These are phyloP conservation scores for Posidonia australis DNA, from an alignment of 106 monocot genomes.

Conservation along the genomic window DNA sequence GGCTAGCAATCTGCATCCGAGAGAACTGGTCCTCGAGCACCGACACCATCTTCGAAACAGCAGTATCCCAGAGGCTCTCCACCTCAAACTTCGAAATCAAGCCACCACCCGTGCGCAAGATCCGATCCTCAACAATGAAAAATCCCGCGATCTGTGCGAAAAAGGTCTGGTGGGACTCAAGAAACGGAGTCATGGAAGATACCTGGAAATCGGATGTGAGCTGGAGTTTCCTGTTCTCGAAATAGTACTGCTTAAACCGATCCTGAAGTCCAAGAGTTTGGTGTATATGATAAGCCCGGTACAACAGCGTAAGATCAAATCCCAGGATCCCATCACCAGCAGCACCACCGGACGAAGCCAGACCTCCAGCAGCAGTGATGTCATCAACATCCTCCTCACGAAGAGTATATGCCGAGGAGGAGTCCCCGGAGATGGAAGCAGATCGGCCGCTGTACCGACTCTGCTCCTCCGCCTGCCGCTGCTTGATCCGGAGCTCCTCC, in stretches of 20 bases:
- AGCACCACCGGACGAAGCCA: slow-evolving; percentile 1
- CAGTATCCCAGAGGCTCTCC: slow-evolving; percentile 79
- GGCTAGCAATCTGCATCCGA: slow-evolving; percentile 82
- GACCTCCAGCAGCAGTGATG: slow-evolving; percentile 5
- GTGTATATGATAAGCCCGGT: slow-evolving; percentile 81
- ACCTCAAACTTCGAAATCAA: slow-evolving; percentile 59
- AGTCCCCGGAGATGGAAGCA: neutral
- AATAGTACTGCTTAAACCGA: slow-evolving; percentile 79
- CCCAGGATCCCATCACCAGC: slow-evolving; percentile 14
- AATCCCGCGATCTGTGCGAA: slow-evolving; percentile 97
- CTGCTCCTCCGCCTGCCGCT: slow-evolving; percentile 68
- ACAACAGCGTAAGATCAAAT: slow-evolving; percentile 77
- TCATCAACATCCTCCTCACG: slow-evolving; percentile 42
- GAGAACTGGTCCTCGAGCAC: slow-evolving; percentile 94
- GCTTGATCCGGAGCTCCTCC: slow-evolving; percentile 73
- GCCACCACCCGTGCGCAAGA: slow-evolving; percentile 68
- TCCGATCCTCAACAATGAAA: slow-evolving; percentile 84
- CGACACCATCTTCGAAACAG: slow-evolving; percentile 77
- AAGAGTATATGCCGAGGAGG: slow-evolving; percentile 23
- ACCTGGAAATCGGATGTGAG: slow-evolving; percentile 97
- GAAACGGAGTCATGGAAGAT: slow-evolving; percentile 77
- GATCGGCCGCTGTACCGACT: slow-evolving; percentile 20
- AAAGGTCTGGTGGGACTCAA: slow-evolving; percentile 96
- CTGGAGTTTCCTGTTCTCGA: slow-evolving; percentile 97
- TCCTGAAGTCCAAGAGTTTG: slow-evolving; percentile 67